Evolutionary conservation across 179 eudicot species (phyloP), one percentile per base, ranked within the genome.

Genomic region (Camellia oleifera): DNA sequence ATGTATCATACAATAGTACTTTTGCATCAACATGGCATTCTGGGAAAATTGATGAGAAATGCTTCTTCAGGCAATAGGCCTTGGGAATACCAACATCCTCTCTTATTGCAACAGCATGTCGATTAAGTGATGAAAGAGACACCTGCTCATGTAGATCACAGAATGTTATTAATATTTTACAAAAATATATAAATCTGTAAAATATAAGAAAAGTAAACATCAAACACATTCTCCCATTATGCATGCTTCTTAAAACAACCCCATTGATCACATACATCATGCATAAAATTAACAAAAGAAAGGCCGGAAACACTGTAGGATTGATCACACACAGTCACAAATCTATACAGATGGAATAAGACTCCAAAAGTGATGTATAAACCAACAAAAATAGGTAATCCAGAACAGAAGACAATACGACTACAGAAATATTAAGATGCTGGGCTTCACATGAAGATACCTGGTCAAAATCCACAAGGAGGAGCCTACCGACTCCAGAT

Each of bases 391-490:
- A 56, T 0, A 17, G 10, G 75, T 18, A 2, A 53, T 26, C 5
- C 40, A 52, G 12, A 53, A 60, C 17, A 57, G 23, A 7, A 73
- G 56, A 7, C 54, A 4, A 44, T 10, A 8, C 46, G 7, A 32
- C 15, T 10, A 75, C 17, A 46, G 40, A 75, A 44, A 11, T 63
- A 66, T 75, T 42, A 44, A 74, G 69, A 60, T 61, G 40, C 12
- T 61, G 45, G 32, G 80, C 32, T 69, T 69, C 50, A 52, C 48
- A 63, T 56, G 18, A 77, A 79, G 44, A 82, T 83, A 95, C 99
- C 98, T 96, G 99, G 82, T 96, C 99, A 86, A 96, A 96, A 90
- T 96, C 99, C 74, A 96, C 98, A 42, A 96, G 94, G 50, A 94
- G 90, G 48, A 96, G 96, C 81, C 90, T 89, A 72, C 99, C 98